These are phyloP conservation scores for Apophysomyces trapeziformis DNA, from an alignment of 371 early-diverging fungal genomes.

Conservation along the genomic window DNA sequence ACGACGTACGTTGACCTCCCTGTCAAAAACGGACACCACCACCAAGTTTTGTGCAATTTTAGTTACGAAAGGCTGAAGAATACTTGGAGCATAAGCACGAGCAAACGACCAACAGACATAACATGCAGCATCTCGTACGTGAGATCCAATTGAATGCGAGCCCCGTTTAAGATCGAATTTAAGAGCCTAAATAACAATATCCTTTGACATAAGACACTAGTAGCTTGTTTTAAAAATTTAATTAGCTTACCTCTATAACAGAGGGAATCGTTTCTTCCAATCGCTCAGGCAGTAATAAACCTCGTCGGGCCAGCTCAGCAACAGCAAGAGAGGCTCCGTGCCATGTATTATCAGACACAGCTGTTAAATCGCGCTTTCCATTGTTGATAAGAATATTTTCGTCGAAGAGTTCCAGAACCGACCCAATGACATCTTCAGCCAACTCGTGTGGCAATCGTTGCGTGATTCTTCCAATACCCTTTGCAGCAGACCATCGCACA, in stretches of 20 bases:
- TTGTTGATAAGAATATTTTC: slow-evolving; percentile 61
- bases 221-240: background rate
- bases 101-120: slow-evolving; percentile 98
- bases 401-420: slow-evolving; percentile 74
- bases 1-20: slow-evolving; percentile 94
- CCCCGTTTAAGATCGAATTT: slow-evolving; percentile 89
- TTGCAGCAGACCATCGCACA: slow-evolving; percentile 96
- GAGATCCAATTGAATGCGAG: slow-evolving; percentile 88
- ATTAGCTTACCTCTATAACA: slow-evolving; percentile 59
- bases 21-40: slow-evolving; percentile 85
- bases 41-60: slow-evolving; percentile 77
- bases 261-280: slow-evolving; percentile 77
- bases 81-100: slow-evolving; percentile 81
- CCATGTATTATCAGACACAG: slow-evolving; percentile 90
- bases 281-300: slow-evolving; percentile 75
- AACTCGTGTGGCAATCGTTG: slow-evolving; percentile 80
- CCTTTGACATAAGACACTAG: background rate
- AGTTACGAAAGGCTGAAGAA: slow-evolving; percentile 62
- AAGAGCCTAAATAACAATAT: slow-evolving; percentile 60
- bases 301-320: slow-evolving; percentile 91
- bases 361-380: slow-evolving; percentile 68
- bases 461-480: slow-evolving; percentile 89
- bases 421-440: slow-evolving; percentile 81
- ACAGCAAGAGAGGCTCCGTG: slow-evolving; percentile 94
- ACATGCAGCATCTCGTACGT: slow-evolving; percentile 96